Conservation (phyloP, 73 alveolate genomes). For the Tetrahymena elliotti region DNA sequence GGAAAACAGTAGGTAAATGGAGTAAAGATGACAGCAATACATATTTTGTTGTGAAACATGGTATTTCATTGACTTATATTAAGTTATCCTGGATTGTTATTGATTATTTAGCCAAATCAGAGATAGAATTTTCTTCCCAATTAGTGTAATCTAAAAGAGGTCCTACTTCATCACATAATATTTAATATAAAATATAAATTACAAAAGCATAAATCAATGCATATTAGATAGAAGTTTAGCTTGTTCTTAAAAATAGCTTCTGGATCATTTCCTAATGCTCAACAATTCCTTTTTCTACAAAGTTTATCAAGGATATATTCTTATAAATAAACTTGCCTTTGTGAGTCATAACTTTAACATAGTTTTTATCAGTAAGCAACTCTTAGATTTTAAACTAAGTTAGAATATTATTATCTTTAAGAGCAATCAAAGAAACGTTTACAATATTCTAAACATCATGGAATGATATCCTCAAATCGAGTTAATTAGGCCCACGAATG, state of each 20-base stretch:
- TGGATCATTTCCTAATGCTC: background rate
- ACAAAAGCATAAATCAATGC: background rate
- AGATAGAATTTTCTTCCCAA: background rate
- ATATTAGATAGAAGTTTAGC: background rate
- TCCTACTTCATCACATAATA: background rate
- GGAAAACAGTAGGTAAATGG: background rate
- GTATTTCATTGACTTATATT: background rate
- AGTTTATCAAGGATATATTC: background rate
- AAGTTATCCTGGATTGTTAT: background rate
- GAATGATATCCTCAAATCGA: background rate
- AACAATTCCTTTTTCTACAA: background rate
- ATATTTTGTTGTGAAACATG: background rate
- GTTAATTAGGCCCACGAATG: background rate
- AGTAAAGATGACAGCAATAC: background rate
- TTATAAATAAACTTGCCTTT: background rate
- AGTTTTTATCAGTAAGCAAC: background rate
- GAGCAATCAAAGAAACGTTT: background rate
- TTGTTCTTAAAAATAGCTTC: background rate
- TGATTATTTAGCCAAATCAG: background rate
- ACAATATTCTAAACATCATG: background rate
- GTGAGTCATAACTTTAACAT: background rate
- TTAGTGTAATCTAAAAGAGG: background rate
- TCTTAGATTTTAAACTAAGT: background rate
- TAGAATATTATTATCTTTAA: background rate
- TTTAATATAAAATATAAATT: background rate